phyloP scores from a whole-genome alignment of 1,139 yeast genomes.

The Blastobotrys petasosporus region DNA sequence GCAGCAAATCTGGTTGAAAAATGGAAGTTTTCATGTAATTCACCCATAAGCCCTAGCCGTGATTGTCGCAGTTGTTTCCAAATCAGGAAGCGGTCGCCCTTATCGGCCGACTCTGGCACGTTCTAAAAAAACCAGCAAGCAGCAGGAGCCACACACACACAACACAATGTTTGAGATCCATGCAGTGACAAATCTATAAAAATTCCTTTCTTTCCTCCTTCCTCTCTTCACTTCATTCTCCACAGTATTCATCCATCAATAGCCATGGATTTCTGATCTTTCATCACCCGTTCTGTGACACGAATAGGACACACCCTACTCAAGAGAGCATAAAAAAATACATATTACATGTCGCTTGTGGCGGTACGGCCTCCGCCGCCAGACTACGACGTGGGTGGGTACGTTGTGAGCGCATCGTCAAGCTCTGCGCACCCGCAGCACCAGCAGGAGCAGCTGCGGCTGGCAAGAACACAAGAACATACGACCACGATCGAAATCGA shows the following conservation, averaged over 20 bases:
- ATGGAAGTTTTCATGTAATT: no score
- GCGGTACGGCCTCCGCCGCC: slow-evolving; percentile 1
- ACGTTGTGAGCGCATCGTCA: background rate
- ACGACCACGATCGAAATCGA: slow-evolving; percentile 4
- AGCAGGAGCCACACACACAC: no score
- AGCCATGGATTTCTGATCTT: background rate
- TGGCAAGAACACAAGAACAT: background rate
- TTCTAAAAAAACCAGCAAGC: no score
- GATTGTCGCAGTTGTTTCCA: no score
- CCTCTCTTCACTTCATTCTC: background rate
- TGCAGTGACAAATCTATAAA: background rate
- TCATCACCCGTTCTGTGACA: background rate
- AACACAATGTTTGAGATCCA: no score
- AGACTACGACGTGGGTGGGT: slow-evolving; percentile 1
- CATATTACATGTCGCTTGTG: background rate
- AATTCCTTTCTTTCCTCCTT: background rate
- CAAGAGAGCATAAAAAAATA: background rate
- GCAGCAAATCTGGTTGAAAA: no score
- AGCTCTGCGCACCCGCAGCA: background rate
- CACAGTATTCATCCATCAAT: background rate
- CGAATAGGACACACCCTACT: background rate
- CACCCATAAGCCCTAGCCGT: no score
- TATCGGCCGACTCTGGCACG: no score
- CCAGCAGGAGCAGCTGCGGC: background rate
- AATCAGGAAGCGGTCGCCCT: no score